phyloP scores from a whole-genome alignment of 768 basidiomycete species.

The Suillus tomentosus region DNA sequence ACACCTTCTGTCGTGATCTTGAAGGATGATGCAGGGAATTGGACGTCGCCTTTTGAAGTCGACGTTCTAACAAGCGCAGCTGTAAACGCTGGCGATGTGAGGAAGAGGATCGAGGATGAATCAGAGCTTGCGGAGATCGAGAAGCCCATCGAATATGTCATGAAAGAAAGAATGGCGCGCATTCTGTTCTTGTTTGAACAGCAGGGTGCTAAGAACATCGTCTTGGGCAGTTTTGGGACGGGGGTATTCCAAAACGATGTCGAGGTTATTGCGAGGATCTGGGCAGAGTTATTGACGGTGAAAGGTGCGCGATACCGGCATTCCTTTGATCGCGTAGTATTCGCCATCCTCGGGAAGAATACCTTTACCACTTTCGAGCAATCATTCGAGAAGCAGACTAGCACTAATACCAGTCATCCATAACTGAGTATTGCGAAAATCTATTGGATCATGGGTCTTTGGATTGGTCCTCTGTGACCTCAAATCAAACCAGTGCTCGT shows the following conservation, averaged over 20 bases:
- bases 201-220: conserved; percentile 57
- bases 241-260: conserved; percentile 75
- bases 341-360: conserved; percentile 60
- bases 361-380: conserved; percentile 48
- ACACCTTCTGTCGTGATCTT: conserved; percentile 65
- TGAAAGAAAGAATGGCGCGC: conserved; percentile 74
- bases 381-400: conserved; percentile 31
- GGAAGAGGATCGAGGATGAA: conserved; percentile 24
- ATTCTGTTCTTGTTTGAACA: conserved; percentile 66
- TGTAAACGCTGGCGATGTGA: conserved; percentile 65
- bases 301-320: conserved; percentile 54
- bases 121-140: conserved; percentile 23
- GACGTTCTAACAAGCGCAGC: conserved; percentile 75
- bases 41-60: conserved; percentile 56
- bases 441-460: background rate
- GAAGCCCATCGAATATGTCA: conserved; percentile 49
- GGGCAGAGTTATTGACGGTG: conserved; percentile 58
- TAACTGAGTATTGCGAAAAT: background rate
- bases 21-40: conserved; percentile 61
- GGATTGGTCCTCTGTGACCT: background rate
- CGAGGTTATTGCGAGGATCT: conserved; percentile 56
- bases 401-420: background rate
- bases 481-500: background rate
- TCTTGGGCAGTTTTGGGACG: conserved; percentile 78
- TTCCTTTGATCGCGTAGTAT: conserved; percentile 64